These are phyloP conservation scores for Solanum chilense DNA, from an alignment of 257 asterid species.

Conservation along the genomic window DNA sequence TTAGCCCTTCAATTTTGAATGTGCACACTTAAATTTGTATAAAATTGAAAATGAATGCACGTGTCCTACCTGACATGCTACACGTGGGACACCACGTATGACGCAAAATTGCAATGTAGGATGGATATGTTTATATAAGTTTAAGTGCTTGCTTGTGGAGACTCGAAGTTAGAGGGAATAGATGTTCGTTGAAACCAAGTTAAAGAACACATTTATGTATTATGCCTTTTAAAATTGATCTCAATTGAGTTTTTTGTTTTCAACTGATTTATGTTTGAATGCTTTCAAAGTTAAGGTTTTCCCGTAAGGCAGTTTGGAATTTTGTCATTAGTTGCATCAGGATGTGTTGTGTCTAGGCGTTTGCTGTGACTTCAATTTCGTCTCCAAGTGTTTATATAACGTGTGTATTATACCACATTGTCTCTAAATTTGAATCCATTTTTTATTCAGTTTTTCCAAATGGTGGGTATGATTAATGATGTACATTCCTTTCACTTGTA, in stretches of 20 bases:
- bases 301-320: not conserved
- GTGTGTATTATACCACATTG: not conserved
- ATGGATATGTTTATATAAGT: not conserved
- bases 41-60: too few relatives aligned
- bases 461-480: not conserved
- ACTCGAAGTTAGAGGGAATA: too few relatives aligned
- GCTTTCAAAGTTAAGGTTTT: not conserved
- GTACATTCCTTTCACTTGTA: not conserved
- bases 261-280: not conserved
- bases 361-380: not conserved
- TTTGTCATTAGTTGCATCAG: not conserved
- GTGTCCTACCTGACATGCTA: not conserved
- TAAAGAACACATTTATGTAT: not conserved
- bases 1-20: too few relatives aligned
- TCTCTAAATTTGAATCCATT: not conserved
- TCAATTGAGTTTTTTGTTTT: not conserved
- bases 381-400: not conserved
- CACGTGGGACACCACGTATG: not conserved
- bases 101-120: not conserved
- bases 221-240: not conserved
- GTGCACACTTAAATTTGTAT: too few relatives aligned
- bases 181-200: not conserved
- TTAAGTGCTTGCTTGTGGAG: not conserved
- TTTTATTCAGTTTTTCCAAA: not conserved
- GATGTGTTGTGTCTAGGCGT: not conserved